Percentiles rank a stretch among this genome's conserved stretches.
Conservation (phyloP, 768 basidiomycete genomes). For the Mycena polygramma region DNA sequence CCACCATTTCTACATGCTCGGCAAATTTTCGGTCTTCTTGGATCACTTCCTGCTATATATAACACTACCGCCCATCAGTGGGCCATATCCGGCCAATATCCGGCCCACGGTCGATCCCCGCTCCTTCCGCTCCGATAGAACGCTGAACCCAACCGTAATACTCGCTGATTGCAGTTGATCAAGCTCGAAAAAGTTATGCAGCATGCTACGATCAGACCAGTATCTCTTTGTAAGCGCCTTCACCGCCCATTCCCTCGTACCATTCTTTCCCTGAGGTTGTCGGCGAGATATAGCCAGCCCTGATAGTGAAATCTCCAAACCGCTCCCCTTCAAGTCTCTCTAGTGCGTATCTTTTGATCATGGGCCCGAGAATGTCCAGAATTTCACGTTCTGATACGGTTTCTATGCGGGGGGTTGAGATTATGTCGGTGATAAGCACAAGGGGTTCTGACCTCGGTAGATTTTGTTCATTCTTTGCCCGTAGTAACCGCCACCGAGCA, state of each 20-base stretch:
- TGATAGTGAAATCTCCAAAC: constrained; percentile 96
- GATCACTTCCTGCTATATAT: no score
- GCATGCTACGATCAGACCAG: constrained; percentile 9
- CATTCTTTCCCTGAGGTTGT: constrained; percentile 88
- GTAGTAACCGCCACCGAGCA: constrained; percentile 95
- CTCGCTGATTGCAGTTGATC: no score
- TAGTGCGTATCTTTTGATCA: constrained; percentile 95
- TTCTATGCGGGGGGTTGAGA: constrained; percentile 58
- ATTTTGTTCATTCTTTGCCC: constrained; percentile 98
- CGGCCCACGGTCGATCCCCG: no score
- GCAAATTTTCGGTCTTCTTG: no score
- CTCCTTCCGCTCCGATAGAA: no score
- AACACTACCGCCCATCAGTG: no score
- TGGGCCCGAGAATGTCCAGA: constrained; percentile 86
- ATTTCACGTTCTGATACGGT: constrained; percentile 93
- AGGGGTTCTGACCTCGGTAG: constrained; percentile 74
- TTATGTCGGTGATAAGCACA: neutral
- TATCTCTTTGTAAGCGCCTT: constrained; percentile 66
- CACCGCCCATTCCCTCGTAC: constrained; percentile 89
- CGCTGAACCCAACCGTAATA: no score
- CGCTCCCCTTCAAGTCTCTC: constrained; percentile 90
- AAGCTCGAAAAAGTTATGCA: neutral
- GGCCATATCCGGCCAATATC: no score
- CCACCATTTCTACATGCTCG: no score
- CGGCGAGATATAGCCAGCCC: constrained; percentile 90